These are phyloP conservation scores for Pseudogymnoascus sp. DNA, from an alignment of 2,329 filamentous ascomycete species.

Conservation along the genomic window DNA sequence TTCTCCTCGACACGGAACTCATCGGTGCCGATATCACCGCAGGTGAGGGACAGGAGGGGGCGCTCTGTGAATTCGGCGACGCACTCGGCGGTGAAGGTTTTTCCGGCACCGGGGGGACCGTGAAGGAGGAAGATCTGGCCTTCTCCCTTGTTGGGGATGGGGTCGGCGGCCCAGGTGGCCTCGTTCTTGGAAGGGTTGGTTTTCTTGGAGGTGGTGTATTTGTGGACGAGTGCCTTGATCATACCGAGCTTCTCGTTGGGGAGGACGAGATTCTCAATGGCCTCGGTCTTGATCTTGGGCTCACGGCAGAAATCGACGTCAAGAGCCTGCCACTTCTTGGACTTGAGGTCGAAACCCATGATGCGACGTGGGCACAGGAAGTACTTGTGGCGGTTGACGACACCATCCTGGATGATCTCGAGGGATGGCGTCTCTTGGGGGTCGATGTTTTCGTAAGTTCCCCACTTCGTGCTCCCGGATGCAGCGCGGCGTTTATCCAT, in stretches of 20 bases:
- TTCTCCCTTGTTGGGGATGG: constrained; percentile 15
- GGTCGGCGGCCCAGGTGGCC: constrained; percentile 12
- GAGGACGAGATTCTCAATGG: constrained; percentile 18
- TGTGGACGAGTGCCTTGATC: constrained; percentile 19
- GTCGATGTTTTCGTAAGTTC: constrained; percentile 18
- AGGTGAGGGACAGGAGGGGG: constrained; percentile 28
- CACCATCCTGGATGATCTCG: not conserved
- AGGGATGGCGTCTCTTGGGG: constrained; percentile 14
- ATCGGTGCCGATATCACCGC: constrained; percentile 41
- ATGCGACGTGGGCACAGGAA: constrained; percentile 18
- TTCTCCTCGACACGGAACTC: constrained; percentile 37
- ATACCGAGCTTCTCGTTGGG: constrained; percentile 16
- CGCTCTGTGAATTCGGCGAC: constrained; percentile 20
- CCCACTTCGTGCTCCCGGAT: constrained; percentile 16
- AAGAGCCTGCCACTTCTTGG: constrained; percentile 19
- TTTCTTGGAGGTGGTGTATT: constrained; percentile 12
- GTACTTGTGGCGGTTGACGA: constrained; percentile 13
- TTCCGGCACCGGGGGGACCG: constrained; percentile 14
- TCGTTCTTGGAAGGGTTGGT: constrained; percentile 6
- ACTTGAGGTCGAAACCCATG: constrained; percentile 19
- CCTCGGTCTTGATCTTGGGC: constrained; percentile 15
- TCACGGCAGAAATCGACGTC: constrained; percentile 17
- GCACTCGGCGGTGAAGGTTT: constrained; percentile 18
- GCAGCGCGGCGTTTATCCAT: constrained; percentile 15
- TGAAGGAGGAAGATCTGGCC: constrained; percentile 16